Percentiles rank a stretch among this genome's conserved stretches.
phyloP scores from a whole-genome alignment of 148 eudicot species.

The Amaranthus cruentus region DNA sequence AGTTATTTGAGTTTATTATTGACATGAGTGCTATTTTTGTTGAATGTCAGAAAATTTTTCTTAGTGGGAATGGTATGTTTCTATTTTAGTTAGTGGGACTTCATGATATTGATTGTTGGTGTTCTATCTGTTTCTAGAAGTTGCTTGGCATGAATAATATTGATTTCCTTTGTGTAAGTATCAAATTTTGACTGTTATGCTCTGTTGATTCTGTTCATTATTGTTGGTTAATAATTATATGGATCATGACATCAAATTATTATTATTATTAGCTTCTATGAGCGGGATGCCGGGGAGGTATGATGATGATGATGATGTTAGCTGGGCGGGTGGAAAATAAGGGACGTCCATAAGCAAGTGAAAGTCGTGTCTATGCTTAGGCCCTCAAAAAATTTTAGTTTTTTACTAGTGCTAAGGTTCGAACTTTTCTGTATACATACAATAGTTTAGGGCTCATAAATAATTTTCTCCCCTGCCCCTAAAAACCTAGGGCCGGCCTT shows the following conservation, averaged over 20 bases:
- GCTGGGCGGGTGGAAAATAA: too few relatives aligned
- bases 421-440: background rate
- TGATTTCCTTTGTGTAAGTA: background rate
- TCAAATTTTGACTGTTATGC: too few relatives aligned
- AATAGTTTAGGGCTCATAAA: too few relatives aligned
- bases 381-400: too few relatives aligned
- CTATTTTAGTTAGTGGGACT: conserved; percentile 15
- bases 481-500: too few relatives aligned
- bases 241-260: too few relatives aligned
- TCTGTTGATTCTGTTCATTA: background rate
- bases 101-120: conserved; percentile 3
- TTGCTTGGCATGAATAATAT: background rate
- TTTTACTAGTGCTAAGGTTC: background rate
- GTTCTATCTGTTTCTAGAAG: conserved; percentile 12
- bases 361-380: too few relatives aligned
- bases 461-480: too few relatives aligned
- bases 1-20: background rate
- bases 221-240: background rate
- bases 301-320: too few relatives aligned
- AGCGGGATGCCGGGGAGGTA: too few relatives aligned
- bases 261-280: background rate
- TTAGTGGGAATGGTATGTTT: conserved; percentile 13
- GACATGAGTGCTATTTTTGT: conserved; percentile 14
- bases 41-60: conserved; percentile 21
- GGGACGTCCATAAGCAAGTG: too few relatives aligned